Conservation (phyloP, 208 protist genomes). For the Trichomonas tenax region DNA sequence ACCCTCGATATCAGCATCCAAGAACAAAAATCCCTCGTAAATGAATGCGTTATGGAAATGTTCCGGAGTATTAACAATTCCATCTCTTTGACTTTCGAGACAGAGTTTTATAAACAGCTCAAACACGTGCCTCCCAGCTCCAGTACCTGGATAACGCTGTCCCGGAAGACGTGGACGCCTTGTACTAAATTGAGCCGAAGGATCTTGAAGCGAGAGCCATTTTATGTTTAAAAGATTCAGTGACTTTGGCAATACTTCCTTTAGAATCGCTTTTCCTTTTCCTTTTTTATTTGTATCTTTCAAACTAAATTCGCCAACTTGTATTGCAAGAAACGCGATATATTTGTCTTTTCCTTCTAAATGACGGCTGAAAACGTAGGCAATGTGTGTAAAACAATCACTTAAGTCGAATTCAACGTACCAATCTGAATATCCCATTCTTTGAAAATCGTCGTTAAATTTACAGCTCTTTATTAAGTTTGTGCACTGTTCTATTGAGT, state of each 20-base stretch:
- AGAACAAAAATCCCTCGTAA: not conserved
- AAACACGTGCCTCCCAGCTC: not conserved
- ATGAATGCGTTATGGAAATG: constrained; percentile 7
- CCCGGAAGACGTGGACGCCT: not conserved
- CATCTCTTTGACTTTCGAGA: not conserved
- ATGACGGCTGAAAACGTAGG: not conserved
- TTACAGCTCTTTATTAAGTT: not conserved
- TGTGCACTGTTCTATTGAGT: not conserved
- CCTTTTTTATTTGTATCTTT: not conserved
- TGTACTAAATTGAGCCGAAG: not conserved
- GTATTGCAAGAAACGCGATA: not conserved
- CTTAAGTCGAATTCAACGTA: not conserved
- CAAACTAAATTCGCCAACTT: not conserved
- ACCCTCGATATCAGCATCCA: not conserved
- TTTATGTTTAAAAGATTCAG: not conserved
- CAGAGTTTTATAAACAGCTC: not conserved
- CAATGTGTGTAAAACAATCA: not conserved
- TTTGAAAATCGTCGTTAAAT: not conserved
- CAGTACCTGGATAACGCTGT: not conserved
- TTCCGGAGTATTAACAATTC: not conserved
- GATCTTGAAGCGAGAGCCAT: constrained; percentile 5
- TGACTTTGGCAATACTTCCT: not conserved
- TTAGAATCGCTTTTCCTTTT: not conserved
- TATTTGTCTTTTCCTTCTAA: not conserved
- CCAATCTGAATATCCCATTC: not conserved